Evolutionary conservation across 225 moss, liverwort and hornwort genomes (phyloP), one percentile per base, ranked within the genome.

Genomic region (Physcomitrium patens): DNA sequence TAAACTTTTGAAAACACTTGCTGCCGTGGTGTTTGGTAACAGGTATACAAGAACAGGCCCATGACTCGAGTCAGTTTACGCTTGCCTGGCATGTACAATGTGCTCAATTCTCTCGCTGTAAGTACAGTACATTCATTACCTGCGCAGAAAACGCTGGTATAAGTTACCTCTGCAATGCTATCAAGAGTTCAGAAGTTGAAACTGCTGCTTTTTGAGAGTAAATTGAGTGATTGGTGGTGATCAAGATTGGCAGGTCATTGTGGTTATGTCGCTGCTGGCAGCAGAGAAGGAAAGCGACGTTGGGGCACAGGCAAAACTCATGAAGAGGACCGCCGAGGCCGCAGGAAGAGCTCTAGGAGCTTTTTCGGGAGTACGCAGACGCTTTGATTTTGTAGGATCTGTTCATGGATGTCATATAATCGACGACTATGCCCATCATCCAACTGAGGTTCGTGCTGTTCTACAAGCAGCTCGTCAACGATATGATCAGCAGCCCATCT

Each of bases 51-150:
- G 31, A 86, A 89, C 55, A 93, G 76, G 77, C 95, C 95, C 66
- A 86, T 99, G 86, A 85, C 88, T 48, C 87, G 89, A 82, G 93
- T 99, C 59, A 95, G 82, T 73, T 75, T 99, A 63, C 91, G 81
- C 37, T 77, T 99, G 83, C 97, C 97, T 60, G 97, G 97, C 81
- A 92, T 93, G 69, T 87, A 99, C 73, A 95, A 99, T 75, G 97
- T 99, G 60, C 93, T 99, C 63, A 95, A 99, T 78, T 99, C 97
- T 63, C 90, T 99, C 67, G 97, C 97, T 77, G 97, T 99, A 84
- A 70, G 89, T 73, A 48, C 44, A 26, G 16, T 67, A 49, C 27
- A 16, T 55, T 28, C 52, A 63, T 43, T 10, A 62, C 69, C 72
- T 71, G 17, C 58, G 20, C 78, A 53, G 9, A 15, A 23, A 57